These are phyloP conservation scores for Trametes versicolor DNA, from an alignment of 1,284 basidiomycete species.

Conservation along the genomic window DNA sequence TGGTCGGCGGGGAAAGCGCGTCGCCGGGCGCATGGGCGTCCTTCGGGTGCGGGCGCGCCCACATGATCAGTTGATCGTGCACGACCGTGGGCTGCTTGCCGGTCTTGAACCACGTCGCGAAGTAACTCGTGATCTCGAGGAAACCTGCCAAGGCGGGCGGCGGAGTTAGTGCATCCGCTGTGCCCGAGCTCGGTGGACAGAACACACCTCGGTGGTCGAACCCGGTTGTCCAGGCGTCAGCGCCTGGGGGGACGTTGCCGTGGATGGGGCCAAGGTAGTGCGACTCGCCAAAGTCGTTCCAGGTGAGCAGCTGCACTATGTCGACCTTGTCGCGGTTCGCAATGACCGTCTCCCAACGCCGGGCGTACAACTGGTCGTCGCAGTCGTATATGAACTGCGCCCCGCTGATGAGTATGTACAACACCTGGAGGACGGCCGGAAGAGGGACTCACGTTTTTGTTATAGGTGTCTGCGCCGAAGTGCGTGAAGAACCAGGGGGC, in stretches of 20 bases:
- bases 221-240: slow-evolving; percentile 47
- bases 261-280: slow-evolving; percentile 63
- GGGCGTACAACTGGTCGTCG: slow-evolving; percentile 76
- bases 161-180: background rate
- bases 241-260: slow-evolving; percentile 62
- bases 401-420: background rate
- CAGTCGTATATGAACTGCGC: slow-evolving; percentile 54
- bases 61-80: slow-evolving; percentile 75
- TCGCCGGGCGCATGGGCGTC: slow-evolving; percentile 57
- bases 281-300: slow-evolving; percentile 52
- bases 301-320: slow-evolving; percentile 53
- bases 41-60: slow-evolving; percentile 77
- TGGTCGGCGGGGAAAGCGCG: slow-evolving; percentile 62
- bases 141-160: slow-evolving; percentile 52
- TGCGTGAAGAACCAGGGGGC: slow-evolving; percentile 81
- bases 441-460: slow-evolving; percentile 76
- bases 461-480: slow-evolving; percentile 68
- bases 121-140: slow-evolving; percentile 75
- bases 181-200: background rate
- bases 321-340: slow-evolving; percentile 63
- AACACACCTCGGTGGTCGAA: slow-evolving; percentile 53
- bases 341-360: slow-evolving; percentile 81
- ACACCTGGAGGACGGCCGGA: background rate
- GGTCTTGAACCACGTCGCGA: slow-evolving; percentile 80
- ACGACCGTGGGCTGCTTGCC: slow-evolving; percentile 70